Conservation (phyloP, 345 rosid genomes). For the Camelina hispida region DNA sequence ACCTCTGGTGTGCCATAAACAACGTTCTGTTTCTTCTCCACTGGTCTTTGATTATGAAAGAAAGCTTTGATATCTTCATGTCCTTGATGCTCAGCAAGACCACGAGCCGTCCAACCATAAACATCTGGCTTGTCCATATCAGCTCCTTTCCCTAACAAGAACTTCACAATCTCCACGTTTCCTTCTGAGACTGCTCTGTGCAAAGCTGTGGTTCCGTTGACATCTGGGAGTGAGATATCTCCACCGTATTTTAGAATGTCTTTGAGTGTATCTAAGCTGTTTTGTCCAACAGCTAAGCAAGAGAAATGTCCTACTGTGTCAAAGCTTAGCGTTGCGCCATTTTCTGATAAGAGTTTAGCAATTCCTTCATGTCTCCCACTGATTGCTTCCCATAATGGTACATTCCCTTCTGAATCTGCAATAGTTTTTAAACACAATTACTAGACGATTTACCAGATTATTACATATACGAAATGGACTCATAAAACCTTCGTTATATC, state of each 20-base stretch:
- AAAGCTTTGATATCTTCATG: slow-evolving; percentile 63
- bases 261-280: slow-evolving; percentile 63
- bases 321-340: slow-evolving; percentile 59
- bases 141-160: slow-evolving; percentile 69
- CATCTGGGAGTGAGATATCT: slow-evolving; percentile 54
- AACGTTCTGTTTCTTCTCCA: slow-evolving; percentile 25
- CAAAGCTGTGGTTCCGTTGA: slow-evolving; percentile 63
- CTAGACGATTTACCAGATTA: neutral
- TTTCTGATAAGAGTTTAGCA: slow-evolving; percentile 60
- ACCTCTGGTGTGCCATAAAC: slow-evolving; percentile 19
- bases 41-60: slow-evolving; percentile 46
- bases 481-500: neutral
- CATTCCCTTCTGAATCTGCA: slow-evolving; percentile 77
- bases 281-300: slow-evolving; percentile 62
- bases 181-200: slow-evolving; percentile 79
- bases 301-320: slow-evolving; percentile 67
- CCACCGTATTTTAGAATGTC: slow-evolving; percentile 63
- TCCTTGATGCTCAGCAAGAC: slow-evolving; percentile 80
- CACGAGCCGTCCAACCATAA: slow-evolving; percentile 79
- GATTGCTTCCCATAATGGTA: slow-evolving; percentile 88
- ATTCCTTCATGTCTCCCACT: slow-evolving; percentile 60
- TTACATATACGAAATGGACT: neutral
- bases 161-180: slow-evolving; percentile 66
- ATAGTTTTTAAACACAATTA: neutral
- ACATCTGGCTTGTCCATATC: slow-evolving; percentile 64